A percentile compares a stretch with the other conserved stretches of the same genome.
Conservation (phyloP, 2,329 filamentous ascomycete species). For the Ambrosiella cleistominuta region DNA sequence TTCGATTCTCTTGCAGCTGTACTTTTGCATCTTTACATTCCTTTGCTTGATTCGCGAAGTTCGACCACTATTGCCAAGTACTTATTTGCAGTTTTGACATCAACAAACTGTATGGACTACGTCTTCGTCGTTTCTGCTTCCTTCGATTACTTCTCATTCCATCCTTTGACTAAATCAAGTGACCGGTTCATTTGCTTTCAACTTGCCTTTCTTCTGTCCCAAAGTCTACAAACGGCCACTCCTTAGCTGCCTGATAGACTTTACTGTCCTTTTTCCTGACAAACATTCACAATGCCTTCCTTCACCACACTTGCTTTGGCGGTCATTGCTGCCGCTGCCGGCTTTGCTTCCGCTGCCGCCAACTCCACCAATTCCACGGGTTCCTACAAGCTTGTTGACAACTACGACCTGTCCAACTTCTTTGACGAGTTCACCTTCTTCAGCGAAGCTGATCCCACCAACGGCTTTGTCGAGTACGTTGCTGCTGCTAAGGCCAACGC, state of each 20-base stretch:
- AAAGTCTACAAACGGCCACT: neutral
- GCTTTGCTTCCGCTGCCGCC: neutral
- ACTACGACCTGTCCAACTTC: slow-evolving; percentile 36
- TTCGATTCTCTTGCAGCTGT: slow-evolving; percentile 1
- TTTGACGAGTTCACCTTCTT: slow-evolving; percentile 40
- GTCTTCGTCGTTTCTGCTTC: neutral
- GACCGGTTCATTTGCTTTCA: neutral
- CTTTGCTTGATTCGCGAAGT: neutral
- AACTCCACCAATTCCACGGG: slow-evolving; percentile 13
- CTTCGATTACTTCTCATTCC: neutral
- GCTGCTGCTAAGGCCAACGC: slow-evolving; percentile 37
- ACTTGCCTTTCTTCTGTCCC: neutral
- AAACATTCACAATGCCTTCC: slow-evolving; percentile 6
- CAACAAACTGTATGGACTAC: too few relatives aligned
- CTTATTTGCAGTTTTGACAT: neutral
- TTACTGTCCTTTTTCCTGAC: neutral
- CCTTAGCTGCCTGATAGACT: neutral
- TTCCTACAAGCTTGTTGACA: slow-evolving; percentile 29
- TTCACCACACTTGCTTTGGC: slow-evolving; percentile 5
- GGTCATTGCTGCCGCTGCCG: neutral
- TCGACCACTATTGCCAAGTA: neutral
- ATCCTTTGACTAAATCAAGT: neutral
- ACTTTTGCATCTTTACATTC: neutral
- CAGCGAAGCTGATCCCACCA: slow-evolving; percentile 45
- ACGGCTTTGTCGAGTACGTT: slow-evolving; percentile 58